Evolutionary conservation across 257 asterid genomes (phyloP), one percentile per base, ranked within the genome.

Genomic region (Penstemon eatonii): DNA sequence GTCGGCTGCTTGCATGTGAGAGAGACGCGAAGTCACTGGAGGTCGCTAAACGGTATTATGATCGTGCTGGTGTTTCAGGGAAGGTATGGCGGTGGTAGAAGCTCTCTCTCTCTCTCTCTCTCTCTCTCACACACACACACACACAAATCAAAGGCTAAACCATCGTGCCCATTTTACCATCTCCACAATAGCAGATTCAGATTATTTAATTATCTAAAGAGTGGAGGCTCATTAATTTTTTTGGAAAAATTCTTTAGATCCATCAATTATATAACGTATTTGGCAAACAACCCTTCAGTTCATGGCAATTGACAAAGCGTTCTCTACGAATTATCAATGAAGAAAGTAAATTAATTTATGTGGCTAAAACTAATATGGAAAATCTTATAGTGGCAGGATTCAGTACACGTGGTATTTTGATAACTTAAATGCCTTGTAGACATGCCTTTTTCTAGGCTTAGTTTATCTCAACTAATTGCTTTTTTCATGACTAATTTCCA

Each of bases 1-100:
- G 97, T 57, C 85, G 72, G 44, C 74, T 93, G 65, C 83, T 93
- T 72, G 99, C 96, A 0, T 93, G 99, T 68, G 99, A 93, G 80
- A 84, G 92, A 76, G 96, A 93, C 40, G 81, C 85, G 15, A 84
- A 64, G 76, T 77, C 89, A 45, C 77, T 93, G 49, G 96, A 90
- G 76, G 89, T 93, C 73, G 97, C 96, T 36, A 85, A 77, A 70
- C 85, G 83, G 68, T 93, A 85, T 74, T 93, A 93, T 75, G 82
- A 80, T 13, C 89, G 56, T 63, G 99, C 97, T 52, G 96, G 96
- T 47, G 92, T 93, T 64, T 87, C 87, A 49, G 74, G 84, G n/a
- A 93, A 88, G 95, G 98, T 87, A 73, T 43, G 47, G 9, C 66
- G 4, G 6, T 7, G 46, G 45, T 60, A 7, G 57, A 33, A 50